Evolutionary conservation across 805 yeast genomes (phyloP).

Genomic region (Phaffomyces opuntiae): DNA sequence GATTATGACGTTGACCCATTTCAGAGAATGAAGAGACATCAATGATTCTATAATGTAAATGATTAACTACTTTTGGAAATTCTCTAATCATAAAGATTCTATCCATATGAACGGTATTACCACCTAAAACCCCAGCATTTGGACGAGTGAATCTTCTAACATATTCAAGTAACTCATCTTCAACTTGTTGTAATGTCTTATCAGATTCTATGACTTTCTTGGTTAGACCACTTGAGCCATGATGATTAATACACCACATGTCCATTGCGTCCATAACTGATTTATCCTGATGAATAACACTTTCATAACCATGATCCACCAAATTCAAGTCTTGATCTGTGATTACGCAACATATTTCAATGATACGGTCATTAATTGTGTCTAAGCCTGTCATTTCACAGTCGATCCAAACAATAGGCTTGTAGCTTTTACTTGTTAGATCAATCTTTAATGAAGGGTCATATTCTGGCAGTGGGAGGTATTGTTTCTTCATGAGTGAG

Average conservation of each 20-base stretch:
- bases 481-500: not conserved
- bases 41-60: slow-evolving; percentile 66
- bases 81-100: slow-evolving; percentile 76
- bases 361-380: slow-evolving; percentile 70
- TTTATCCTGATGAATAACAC: slow-evolving; percentile 66
- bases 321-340: slow-evolving; percentile 78
- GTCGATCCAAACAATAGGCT: slow-evolving; percentile 84
- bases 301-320: slow-evolving; percentile 74
- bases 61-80: slow-evolving; percentile 56
- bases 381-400: slow-evolving; percentile 98
- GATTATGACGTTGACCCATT: slow-evolving; percentile 71
- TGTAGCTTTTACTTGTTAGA: slow-evolving; percentile 13
- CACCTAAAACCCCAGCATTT: slow-evolving; percentile 70
- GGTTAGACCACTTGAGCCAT: slow-evolving; percentile 69
- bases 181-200: slow-evolving; percentile 54
- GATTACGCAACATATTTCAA: slow-evolving; percentile 85
- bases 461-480: slow-evolving; percentile 11
- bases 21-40: slow-evolving; percentile 90
- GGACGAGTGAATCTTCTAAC: slow-evolving; percentile 47
- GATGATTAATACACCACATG: slow-evolving; percentile 84
- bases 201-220: slow-evolving; percentile 52
- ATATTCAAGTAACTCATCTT: slow-evolving; percentile 56
- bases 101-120: slow-evolving; percentile 91
- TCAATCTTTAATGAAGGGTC: slow-evolving; percentile 9
- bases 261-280: slow-evolving; percentile 63